A percentile compares a stretch with the other conserved stretches of the same genome.
Conservation (phyloP, 306 rosid genomes). For the Fagus crenata region DNA sequence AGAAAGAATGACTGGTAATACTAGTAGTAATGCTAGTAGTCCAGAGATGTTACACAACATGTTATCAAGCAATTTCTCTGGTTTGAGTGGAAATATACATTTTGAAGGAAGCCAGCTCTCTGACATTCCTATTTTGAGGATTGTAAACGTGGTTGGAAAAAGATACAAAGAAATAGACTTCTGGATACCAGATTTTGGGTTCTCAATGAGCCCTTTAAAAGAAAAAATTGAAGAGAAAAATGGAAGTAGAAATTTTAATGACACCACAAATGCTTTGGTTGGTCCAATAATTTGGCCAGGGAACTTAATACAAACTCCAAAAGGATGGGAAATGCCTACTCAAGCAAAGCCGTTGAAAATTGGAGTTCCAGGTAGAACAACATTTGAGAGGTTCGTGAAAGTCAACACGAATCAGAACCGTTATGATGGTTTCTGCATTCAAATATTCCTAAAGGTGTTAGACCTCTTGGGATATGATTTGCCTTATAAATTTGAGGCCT, state of each 20-base stretch:
- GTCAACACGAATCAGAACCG: constrained; percentile 25
- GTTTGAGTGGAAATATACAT: constrained; percentile 61
- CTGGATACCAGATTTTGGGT: constrained; percentile 50
- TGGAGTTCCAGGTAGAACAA: constrained; percentile 62
- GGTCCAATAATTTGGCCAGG: constrained; percentile 72
- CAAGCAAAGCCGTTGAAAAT: constrained; percentile 47
- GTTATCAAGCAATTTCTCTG: constrained; percentile 38
- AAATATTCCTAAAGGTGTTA: constrained; percentile 31
- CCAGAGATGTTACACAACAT: constrained; percentile 21
- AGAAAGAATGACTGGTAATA: constrained; percentile 19
- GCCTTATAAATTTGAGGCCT: constrained; percentile 35
- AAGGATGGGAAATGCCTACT: constrained; percentile 68
- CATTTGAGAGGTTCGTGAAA: constrained; percentile 58
- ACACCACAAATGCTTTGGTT: neutral
- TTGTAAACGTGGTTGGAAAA: constrained; percentile 54
- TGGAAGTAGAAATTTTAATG: neutral
- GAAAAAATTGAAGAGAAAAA: constrained; percentile 16
- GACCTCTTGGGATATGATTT: constrained; percentile 44
- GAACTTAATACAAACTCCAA: constrained; percentile 36
- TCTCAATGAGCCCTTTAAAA: constrained; percentile 18
- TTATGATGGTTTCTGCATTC: constrained; percentile 64
- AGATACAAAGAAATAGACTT: constrained; percentile 52
- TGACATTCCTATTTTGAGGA: constrained; percentile 36
- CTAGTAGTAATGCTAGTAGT: constrained; percentile 9
- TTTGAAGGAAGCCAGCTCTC: constrained; percentile 43